A percentile compares a stretch with the other conserved stretches of the same genome.
Conservation (phyloP, 352 stramenopile species). For the Globisporangium takayamanum region DNA sequence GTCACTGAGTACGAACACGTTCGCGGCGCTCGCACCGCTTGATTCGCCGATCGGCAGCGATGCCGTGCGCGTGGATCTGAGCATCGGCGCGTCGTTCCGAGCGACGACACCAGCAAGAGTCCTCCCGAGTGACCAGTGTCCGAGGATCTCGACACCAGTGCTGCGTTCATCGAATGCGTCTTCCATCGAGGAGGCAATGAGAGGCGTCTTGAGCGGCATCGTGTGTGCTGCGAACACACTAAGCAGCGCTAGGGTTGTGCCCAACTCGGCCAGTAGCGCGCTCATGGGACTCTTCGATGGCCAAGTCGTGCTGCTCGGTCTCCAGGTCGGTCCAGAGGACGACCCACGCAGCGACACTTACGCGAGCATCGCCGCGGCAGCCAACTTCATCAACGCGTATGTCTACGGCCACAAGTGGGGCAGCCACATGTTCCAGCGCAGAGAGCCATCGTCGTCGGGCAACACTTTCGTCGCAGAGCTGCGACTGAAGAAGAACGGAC, state of each 20-base stretch:
- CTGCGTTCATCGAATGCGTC: background rate
- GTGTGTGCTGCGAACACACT: background rate
- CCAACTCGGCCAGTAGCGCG: background rate
- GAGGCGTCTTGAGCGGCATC: background rate
- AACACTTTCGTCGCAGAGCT: conserved; percentile 3
- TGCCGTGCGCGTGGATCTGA: conserved; percentile 4
- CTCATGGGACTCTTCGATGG: background rate
- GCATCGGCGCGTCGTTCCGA: background rate
- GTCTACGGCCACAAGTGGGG: conserved; percentile 1
- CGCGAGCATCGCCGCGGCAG: background rate
- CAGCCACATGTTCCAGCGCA: background rate
- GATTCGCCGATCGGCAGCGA: background rate
- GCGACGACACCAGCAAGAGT: too few relatives aligned
- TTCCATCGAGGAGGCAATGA: too few relatives aligned
- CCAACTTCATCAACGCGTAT: conserved; percentile 11
- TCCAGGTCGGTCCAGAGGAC: background rate
- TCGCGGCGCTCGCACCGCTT: background rate
- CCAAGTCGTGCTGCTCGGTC: background rate
- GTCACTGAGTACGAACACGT: background rate
- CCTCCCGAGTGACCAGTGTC: background rate
- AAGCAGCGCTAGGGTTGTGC: too few relatives aligned
- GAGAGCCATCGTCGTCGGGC: background rate
- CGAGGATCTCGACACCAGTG: background rate
- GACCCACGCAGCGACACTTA: conserved; percentile 5
- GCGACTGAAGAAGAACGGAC: background rate